A percentile compares a stretch with the other conserved stretches of the same genome.
These are phyloP conservation scores for Thermothielavioides terrestris DNA, from an alignment of 495 filamentous ascomycete species.

Conservation along the genomic window DNA sequence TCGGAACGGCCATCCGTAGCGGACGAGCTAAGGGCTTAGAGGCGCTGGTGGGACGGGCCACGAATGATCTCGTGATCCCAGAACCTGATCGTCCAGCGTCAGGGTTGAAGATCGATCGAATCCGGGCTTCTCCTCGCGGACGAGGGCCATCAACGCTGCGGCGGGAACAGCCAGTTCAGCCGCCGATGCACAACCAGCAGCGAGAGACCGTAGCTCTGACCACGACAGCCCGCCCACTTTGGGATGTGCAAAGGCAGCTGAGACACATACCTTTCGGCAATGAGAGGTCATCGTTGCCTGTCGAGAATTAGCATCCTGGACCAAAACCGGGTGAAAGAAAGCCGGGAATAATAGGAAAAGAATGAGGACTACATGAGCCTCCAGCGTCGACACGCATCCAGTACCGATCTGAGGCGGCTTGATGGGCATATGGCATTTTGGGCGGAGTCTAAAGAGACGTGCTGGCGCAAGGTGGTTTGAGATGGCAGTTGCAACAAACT, in stretches of 20 bases:
- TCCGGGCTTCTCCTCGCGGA: neutral
- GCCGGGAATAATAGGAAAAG: neutral
- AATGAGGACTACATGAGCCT: neutral
- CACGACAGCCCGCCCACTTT: neutral
- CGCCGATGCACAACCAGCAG: neutral
- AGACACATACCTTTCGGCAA: slow-evolving; percentile 72
- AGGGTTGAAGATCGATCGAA: neutral
- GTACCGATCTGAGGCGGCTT: neutral
- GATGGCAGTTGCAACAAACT: neutral
- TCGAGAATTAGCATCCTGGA: slow-evolving; percentile 17
- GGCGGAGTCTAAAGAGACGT: neutral
- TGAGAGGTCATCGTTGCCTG: slow-evolving; percentile 85
- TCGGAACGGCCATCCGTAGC: neutral
- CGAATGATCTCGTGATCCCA: neutral
- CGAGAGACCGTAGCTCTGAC: neutral
- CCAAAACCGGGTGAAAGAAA: neutral
- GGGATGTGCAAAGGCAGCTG: neutral
- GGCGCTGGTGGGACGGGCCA: neutral
- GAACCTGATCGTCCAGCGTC: neutral
- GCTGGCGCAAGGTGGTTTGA: neutral
- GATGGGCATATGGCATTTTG: slow-evolving; percentile 1
- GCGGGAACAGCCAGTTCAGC: slow-evolving; percentile 1
- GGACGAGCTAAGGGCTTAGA: neutral
- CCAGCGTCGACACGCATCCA: slow-evolving; percentile 3
- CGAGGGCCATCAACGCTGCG: neutral